These are phyloP conservation scores for Amborella trichopoda DNA, from an alignment of 164 flowering plant species.

Conservation along the genomic window DNA sequence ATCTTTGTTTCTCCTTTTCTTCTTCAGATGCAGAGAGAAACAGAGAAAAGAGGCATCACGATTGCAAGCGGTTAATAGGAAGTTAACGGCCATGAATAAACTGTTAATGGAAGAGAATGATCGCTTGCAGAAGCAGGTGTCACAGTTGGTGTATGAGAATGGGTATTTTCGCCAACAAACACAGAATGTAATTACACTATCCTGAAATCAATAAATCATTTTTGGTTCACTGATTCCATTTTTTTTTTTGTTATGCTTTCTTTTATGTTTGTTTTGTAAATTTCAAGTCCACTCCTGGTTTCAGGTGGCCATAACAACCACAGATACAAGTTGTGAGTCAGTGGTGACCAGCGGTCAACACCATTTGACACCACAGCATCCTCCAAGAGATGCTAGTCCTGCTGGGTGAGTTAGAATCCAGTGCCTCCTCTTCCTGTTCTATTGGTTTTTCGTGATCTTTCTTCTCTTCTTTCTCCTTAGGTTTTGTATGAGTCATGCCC, in stretches of 20 bases:
- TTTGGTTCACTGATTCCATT: not conserved
- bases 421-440: conserved; percentile 3
- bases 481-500: not conserved
- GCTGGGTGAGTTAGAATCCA: conserved; percentile 65
- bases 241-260: not conserved
- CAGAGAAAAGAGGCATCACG: conserved; percentile 90
- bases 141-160: conserved; percentile 85
- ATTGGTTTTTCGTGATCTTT: not conserved
- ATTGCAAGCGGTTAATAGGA: conserved; percentile 82
- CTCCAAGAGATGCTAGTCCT: conserved; percentile 96
- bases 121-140: conserved; percentile 91
- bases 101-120: conserved; percentile 95
- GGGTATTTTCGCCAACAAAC: conserved; percentile 79
- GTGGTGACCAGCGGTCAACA: conserved; percentile 92
- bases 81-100: conserved; percentile 91
- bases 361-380: conserved; percentile 82
- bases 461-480: not conserved
- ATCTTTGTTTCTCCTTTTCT: too few species aligned
- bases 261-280: not conserved
- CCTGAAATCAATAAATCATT: not conserved
- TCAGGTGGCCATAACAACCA: conserved; percentile 63
- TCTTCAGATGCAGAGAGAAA: conserved; percentile 89
- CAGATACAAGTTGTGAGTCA: conserved; percentile 87
- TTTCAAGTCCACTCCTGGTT: too few species aligned
- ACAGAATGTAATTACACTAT: conserved; percentile 39